Conservation (phyloP, 2,329 filamentous ascomycete genomes). For the Pseudocercospora pini-densiflorae region DNA sequence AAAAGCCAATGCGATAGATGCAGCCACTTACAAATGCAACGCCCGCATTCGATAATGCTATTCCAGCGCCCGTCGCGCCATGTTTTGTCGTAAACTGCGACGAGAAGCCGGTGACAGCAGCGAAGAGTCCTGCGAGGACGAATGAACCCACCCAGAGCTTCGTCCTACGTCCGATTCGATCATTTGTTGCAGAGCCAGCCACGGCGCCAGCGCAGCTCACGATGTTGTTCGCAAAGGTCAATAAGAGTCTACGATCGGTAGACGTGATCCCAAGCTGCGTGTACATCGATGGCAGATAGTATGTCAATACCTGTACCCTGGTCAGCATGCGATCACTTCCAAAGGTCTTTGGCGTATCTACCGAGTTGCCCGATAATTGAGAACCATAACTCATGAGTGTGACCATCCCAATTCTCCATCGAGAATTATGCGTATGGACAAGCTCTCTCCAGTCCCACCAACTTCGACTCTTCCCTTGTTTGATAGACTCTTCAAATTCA, state of each 20-base stretch:
- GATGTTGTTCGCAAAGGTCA: constrained; percentile 20
- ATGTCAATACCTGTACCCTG: neutral
- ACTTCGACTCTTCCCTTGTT: constrained; percentile 13
- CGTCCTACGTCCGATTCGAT: constrained; percentile 13
- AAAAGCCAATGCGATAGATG: too few species aligned
- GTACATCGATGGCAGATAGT: constrained; percentile 19
- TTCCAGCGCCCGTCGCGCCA: constrained; percentile 10
- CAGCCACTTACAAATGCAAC: constrained; percentile 15
- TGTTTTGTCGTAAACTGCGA: constrained; percentile 14
- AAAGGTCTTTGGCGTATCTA: neutral
- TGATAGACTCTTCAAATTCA: constrained; percentile 24
- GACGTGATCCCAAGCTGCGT: constrained; percentile 16
- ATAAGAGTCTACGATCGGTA: constrained; percentile 12
- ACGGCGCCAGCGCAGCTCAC: constrained; percentile 18
- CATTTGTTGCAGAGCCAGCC: constrained; percentile 17
- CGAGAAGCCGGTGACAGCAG: constrained; percentile 17
- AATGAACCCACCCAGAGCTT: constrained; percentile 16
- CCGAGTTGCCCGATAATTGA: constrained; percentile 17
- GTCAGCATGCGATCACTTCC: neutral
- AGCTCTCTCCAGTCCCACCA: constrained; percentile 22
- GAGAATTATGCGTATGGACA: constrained; percentile 13
- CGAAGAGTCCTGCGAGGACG: constrained; percentile 14
- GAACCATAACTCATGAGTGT: constrained; percentile 17
- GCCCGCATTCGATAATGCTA: constrained; percentile 16
- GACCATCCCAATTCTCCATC: constrained; percentile 18